Evolutionary conservation across 2,329 filamentous ascomycete species (phyloP), one percentile per base, ranked within the genome.

Genomic region (Exophiala bonariae): DNA sequence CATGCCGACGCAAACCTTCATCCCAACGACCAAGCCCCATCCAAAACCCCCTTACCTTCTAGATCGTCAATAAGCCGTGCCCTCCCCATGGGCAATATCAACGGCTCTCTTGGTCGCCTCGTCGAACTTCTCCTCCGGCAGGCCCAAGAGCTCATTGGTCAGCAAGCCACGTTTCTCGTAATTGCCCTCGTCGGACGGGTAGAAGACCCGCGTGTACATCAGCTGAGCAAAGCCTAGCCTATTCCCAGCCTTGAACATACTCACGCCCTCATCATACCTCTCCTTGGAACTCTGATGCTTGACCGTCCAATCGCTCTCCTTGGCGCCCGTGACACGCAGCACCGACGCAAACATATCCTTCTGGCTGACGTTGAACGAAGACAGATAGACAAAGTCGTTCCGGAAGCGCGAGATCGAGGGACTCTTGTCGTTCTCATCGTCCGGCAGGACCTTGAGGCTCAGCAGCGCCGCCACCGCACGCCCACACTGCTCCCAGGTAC

Each of bases 281-380:
- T 78, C 63, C 28, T 66, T 52, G 2, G 68, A 63, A 0, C 61
- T 55, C 62, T 82, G 74, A 6, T 73, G 63, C 1, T 60, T 68
- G 44, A 87, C 73, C 3, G 60, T 72, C 84, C 84, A 87, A 58
- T 86, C 83, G 0, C 63, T 66, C 23, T 83, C 77, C 1, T 67
- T 76, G 0, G 77, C 80, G 0, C 75, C 75, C 0, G 78, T 77
- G 3, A 82, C 81, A 0, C 77, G 75, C 58, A 82, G 72, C n/a
- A 83, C 64, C 14, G 75, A 76, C 31, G 77, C 75, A 45, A 87
- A 72, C 69, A 87, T 86, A 5, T 87, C 82, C 10, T 73, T 72
- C 62, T 87, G 85, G 49, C 65, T 80, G 49, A 82, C 56, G 8
- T 66, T 62, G 66, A 85, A 87, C 50, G 77, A 82, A 7, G 69